Conservation (phyloP, 1,284 basidiomycete genomes). For the Heterobasidion irregulare region DNA sequence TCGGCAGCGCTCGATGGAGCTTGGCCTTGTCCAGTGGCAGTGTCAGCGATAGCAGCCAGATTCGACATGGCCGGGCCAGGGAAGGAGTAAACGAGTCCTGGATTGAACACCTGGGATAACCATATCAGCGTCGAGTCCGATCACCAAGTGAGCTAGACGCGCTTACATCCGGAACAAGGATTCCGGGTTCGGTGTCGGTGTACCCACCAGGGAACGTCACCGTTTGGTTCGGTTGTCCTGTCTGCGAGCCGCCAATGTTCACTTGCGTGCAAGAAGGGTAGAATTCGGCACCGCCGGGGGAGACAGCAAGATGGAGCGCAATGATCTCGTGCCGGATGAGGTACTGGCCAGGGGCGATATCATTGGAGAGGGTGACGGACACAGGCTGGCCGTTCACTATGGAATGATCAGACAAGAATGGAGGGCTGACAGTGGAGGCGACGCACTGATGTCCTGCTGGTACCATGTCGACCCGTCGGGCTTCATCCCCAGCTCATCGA, state of each 20-base stretch:
- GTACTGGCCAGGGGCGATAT: conserved; percentile 54
- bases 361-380: conserved; percentile 43
- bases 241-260: conserved; percentile 41
- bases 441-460: conserved; percentile 29
- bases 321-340: conserved; percentile 69
- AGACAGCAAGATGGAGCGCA: conserved; percentile 50
- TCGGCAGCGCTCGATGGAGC: neutral
- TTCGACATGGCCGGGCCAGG: conserved; percentile 28
- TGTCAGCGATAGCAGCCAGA: conserved; percentile 13
- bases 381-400: conserved; percentile 28
- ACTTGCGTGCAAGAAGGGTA: conserved; percentile 67
- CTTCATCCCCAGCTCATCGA: conserved; percentile 35
- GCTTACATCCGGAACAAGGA: conserved; percentile 38
- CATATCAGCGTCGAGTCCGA: neutral
- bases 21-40: neutral
- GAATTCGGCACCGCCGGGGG: conserved; percentile 55
- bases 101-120: conserved; percentile 26
- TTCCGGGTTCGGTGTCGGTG: conserved; percentile 50
- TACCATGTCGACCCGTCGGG: conserved; percentile 31
- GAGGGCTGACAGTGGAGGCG: neutral
- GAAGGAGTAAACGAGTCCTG: conserved; percentile 24
- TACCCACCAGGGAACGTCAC: conserved; percentile 62
- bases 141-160: neutral
- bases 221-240: conserved; percentile 37
- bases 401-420: neutral